Evolutionary conservation across 2,329 filamentous ascomycete genomes (phyloP).

Genomic region (Pseudocercospora pini-densiflorae): DNA sequence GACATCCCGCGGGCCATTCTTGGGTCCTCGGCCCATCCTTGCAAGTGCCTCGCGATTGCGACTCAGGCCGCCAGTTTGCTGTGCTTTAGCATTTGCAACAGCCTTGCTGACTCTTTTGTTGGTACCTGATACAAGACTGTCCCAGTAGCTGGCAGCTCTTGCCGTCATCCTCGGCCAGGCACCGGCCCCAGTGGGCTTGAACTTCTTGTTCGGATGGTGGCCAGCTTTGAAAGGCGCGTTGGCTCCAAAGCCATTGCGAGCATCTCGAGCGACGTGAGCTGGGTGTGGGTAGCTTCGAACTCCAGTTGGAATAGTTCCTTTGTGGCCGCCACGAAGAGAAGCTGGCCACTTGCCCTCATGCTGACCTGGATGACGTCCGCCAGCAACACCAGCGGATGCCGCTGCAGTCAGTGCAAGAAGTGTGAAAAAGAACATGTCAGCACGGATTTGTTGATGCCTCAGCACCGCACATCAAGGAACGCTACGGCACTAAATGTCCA

Average conservation of each 20-base stretch:
- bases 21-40: background rate
- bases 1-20: background rate
- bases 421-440: conserved; percentile 20
- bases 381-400: conserved; percentile 15
- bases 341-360: background rate
- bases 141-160: conserved; percentile 1
- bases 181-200: background rate
- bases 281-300: background rate
- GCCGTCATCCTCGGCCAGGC: conserved; percentile 6
- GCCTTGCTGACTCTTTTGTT: background rate
- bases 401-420: conserved; percentile 1
- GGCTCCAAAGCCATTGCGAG: background rate
- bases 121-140: background rate
- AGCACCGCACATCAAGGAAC: background rate
- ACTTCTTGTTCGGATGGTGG: background rate
- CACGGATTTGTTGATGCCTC: conserved; percentile 41
- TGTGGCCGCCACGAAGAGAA: background rate
- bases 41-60: background rate
- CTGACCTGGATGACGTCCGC: background rate
- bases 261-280: background rate
- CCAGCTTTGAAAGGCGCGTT: background rate
- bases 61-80: background rate
- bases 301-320: background rate
- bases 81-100: background rate
- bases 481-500: background rate